Base-by-base conservation (phyloP, 352 stramenopile species). In the Phytopythium boreale region DNA sequence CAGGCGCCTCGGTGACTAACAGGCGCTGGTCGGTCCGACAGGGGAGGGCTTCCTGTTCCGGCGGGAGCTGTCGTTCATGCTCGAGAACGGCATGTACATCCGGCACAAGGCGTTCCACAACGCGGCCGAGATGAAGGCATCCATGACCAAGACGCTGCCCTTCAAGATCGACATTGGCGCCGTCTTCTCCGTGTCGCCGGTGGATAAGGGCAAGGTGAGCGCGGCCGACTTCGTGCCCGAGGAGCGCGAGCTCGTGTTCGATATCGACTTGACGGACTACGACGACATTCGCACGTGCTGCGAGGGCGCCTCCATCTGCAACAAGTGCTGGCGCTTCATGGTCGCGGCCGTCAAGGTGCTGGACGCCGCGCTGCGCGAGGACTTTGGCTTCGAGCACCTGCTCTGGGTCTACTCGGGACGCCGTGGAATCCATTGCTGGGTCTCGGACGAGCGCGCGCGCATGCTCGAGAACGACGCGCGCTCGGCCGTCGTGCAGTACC, bases 191-290 rank as follows among this genome's bases (percentile, higher is more conserved):
- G 82, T 94, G 7, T 95, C 87, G 4, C 88, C 88, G 0, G 77
- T 77, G 10, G 88, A 96, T 66, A 95, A 96, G 41, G 85, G 84
- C 72, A 96, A 96, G 44, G 85, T 96, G 22, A 93, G 87, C 46
- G 73, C 81, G 19, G 78, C 72, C 19, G 77, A 95, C 55, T 99
- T 99, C 67, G 71, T 86, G 29, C 89, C 97, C 0, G 84, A 97
- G 22, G 88, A 99, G 69, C 88, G 98, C 31, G 98, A 99, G 75
- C 88, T 99, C 19, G 97, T 99, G 34, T 99, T 99, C 72, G 98
- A 99, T 96, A 98, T 99, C 70, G 98, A 99, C 97, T 77, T 99
- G 12, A 99, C 97, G 1, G 98, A 99, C 80, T 99, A 99, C 89
- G 97, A 99, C 75, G 95, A 98, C 69, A 96, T 99, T 50, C 92